Conservation (phyloP, 2,329 filamentous ascomycete genomes). For the Aureobasidium sp. region DNA sequence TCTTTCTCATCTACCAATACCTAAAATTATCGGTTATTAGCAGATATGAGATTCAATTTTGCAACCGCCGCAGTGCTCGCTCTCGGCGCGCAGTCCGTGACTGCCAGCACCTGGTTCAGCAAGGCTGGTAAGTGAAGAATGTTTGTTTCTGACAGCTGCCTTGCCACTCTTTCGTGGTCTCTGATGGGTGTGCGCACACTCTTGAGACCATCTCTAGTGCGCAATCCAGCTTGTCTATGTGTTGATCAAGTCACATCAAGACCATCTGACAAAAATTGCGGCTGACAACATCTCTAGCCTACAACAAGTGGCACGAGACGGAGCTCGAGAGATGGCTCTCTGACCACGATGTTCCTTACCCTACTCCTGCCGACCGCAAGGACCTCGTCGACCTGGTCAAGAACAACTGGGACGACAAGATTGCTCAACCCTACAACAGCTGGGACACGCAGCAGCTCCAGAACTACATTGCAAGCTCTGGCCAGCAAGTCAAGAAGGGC, state of each 20-base stretch:
- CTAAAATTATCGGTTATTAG: conserved; percentile 1
- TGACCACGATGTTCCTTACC: conserved; percentile 85
- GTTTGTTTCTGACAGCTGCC: conserved; percentile 7
- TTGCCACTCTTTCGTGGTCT: background rate
- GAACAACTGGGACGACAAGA: conserved; percentile 76
- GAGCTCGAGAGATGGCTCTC: conserved; percentile 96
- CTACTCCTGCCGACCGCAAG: conserved; percentile 83
- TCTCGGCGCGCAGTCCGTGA: conserved; percentile 62
- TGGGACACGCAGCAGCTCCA: conserved; percentile 67
- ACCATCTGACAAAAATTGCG: background rate
- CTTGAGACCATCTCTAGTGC: background rate
- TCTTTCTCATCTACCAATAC: conserved; percentile 1
- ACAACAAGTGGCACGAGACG: conserved; percentile 98
- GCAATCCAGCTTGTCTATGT: background rate
- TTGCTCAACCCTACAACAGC: conserved; percentile 65
- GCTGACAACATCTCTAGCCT: conserved; percentile 51
- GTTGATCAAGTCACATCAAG: background rate
- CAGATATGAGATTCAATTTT: conserved; percentile 68
- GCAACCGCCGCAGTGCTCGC: conserved; percentile 62
- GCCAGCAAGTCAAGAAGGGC: conserved; percentile 60
- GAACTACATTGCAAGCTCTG: conserved; percentile 63
- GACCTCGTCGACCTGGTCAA: conserved; percentile 88
- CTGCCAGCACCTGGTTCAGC: conserved; percentile 76
- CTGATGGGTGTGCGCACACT: background rate
- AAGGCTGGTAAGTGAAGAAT: conserved; percentile 62